Conservation (phyloP, 768 basidiomycete genomes). For the Auricularia sp. region DNA sequence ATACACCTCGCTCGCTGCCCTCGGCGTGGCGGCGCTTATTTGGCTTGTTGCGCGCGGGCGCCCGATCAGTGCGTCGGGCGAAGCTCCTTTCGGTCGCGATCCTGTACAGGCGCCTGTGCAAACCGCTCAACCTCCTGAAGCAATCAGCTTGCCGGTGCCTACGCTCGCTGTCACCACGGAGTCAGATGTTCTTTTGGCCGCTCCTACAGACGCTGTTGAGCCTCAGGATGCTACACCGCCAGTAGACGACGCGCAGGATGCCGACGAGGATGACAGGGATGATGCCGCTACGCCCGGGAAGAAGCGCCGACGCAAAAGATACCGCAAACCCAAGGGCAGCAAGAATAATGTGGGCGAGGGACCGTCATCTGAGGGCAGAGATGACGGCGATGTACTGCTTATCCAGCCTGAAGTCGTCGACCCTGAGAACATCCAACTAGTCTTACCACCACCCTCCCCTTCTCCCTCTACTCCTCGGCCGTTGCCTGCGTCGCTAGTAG, state of each 20-base stretch:
- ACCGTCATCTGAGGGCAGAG: conserved; percentile 14
- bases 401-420: background rate
- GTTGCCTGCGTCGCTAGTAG: conserved; percentile 40
- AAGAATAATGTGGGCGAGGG: conserved; percentile 28
- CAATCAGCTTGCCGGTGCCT: background rate
- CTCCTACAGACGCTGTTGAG: no score
- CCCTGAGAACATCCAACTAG: conserved; percentile 7
- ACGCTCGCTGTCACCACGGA: background rate
- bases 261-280: conserved; percentile 18
- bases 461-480: conserved; percentile 7
- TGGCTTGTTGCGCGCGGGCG: background rate
- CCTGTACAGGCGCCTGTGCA: no score
- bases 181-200: no score
- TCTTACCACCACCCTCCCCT: conserved; percentile 13
- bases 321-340: conserved; percentile 34
- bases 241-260: conserved; percentile 5
- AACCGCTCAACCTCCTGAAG: background rate
- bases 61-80: background rate
- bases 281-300: conserved; percentile 17
- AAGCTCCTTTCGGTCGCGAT: background rate
- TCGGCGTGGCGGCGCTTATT: background rate
- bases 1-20: background rate
- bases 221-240: no score
- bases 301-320: conserved; percentile 17
- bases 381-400: background rate